Base-by-base conservation (phyloP, 169 alveolate species). In the Plasmodium malariae region DNA sequence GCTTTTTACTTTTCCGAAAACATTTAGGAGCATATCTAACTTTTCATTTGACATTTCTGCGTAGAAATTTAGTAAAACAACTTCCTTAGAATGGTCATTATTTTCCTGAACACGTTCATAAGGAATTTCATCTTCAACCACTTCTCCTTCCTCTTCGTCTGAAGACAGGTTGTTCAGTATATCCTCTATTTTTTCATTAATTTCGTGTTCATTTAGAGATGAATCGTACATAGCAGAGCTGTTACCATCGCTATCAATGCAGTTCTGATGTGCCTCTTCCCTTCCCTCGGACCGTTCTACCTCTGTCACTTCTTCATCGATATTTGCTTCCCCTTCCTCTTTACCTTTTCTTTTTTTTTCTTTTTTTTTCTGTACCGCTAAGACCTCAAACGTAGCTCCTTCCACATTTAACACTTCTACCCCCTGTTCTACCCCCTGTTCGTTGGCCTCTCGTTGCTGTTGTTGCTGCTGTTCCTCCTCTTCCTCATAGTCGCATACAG, bases 131-230 rank as follows among this genome's bases (percentile, higher is more conserved):
- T 78, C 89, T 48, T 78, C 89, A 28, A 78, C 78, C 6, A 78
- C 89, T 63, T 78, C 89, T 30, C 89, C 89, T 63, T 78, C 89
- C 63, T 78, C 89, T 36, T 78, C 89, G 48, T 78, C 89, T 0
- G 89, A 78, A 1, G 89, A 60, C 19, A 78, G 32, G 24, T 78
- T 65, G 11, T 78, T 78, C 28, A 78, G 7, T 0, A 78, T 21
- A 1, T 4, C 17, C 24, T 78, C 78, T 17, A 78, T 78, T 45
- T 37, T 34, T 63, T 78, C 76, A 7, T 48, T 78, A 4, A 78
- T 19, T 43, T 78, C 69, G 36, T 19, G 7, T 17, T 62, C 54
- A 30, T 78, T 32, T 40, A 62, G n/a, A n/a, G 26, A 19, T 19
- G 17, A 37, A 5, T 60, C 67, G 0, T 55, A 40, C 11, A 26